A percentile compares a stretch with the other conserved stretches of the same genome.
Conservation (phyloP, 305 asterid species). For the Fraxinus nigra region DNA sequence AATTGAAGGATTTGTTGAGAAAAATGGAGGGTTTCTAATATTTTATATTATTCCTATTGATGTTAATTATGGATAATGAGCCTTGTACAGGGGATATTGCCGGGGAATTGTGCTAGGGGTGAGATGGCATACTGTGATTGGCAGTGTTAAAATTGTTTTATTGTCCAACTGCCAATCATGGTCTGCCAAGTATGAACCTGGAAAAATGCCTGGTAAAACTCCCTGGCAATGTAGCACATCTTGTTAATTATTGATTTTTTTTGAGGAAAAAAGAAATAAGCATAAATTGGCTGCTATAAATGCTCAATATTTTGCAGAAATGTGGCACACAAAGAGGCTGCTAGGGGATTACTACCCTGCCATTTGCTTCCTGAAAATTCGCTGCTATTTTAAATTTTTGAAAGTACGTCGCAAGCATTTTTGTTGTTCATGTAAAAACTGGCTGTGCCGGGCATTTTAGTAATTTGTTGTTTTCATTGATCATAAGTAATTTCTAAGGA, state of each 20-base stretch:
- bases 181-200: neutral
- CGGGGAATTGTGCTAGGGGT: neutral
- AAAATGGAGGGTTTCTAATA: neutral
- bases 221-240: neutral
- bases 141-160: neutral
- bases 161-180: neutral
- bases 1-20: constrained; percentile 14
- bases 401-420: neutral
- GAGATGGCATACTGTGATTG: neutral
- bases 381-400: neutral
- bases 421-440: neutral
- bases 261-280: constrained; percentile 1
- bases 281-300: constrained; percentile 11
- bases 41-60: constrained; percentile 3
- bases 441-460: neutral
- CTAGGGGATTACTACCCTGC: neutral
- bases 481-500: neutral
- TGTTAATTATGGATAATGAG: neutral
- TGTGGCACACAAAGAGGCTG: constrained; percentile 7
- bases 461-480: neutral
- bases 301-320: constrained; percentile 2
- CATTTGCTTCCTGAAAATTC: neutral
- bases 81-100: neutral
- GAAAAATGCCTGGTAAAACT: neutral
- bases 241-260: neutral